Conservation (phyloP, 2,329 filamentous ascomycete genomes). For the Colletotrichum siamense region DNA sequence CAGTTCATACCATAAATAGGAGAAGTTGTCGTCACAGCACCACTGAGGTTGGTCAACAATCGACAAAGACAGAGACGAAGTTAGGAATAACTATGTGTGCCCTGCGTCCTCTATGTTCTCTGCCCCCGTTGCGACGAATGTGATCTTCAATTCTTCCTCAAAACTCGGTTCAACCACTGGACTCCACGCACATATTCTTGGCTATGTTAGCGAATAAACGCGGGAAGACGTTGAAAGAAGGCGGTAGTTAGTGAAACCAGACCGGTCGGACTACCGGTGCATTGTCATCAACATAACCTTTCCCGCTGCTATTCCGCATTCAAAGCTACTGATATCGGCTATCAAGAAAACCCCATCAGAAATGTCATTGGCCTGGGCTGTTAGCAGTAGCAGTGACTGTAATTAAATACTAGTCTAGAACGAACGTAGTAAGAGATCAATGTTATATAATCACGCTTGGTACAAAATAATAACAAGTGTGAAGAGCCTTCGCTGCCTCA, state of each 20-base stretch:
- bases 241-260: neutral
- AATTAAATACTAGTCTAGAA: neutral
- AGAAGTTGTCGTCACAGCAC: neutral
- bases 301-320: accelerated
- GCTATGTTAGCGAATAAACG: neutral
- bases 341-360: no score
- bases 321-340: no score
- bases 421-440: neutral
- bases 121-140: neutral
- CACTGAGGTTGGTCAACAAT: neutral
- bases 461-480: neutral
- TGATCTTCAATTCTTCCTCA: neutral
- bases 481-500: neutral
- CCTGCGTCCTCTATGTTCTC: neutral
- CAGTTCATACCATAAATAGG: neutral
- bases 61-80: no score
- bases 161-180: neutral
- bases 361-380: neutral
- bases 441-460: accelerated
- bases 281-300: accelerated
- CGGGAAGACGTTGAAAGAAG: neutral
- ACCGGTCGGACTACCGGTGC: accelerated
- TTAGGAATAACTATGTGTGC: no score
- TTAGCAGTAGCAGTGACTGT: neutral
- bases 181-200: neutral